Evolutionary conservation across 1,284 basidiomycete genomes (phyloP), one percentile per base, ranked within the genome.

Genomic region (Cutaneotrichosporon spelunceum): DNA sequence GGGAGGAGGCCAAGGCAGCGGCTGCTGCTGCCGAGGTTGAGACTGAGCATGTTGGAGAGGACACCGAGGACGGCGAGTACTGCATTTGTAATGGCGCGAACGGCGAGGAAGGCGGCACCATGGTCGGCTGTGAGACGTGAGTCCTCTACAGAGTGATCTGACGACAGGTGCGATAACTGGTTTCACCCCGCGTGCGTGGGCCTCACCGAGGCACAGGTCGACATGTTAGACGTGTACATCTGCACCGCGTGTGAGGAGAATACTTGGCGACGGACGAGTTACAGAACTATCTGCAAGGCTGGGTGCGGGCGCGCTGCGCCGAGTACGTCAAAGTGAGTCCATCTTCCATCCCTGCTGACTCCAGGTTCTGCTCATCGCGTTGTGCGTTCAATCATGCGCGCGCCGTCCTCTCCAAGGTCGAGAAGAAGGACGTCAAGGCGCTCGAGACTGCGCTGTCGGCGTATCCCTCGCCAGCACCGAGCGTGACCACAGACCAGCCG

Each of bases 81-180:
- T 78, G 77, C 49, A 61, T 77, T 42, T 79, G 77, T 62, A 63
- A 69, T 26, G 75, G 71, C 53, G 58, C 66, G 19, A 72, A 71
- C 53, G 61, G 75, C 23, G 71, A 73, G 23, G 74, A 78, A 24
- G 72, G 73, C n/a, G 74, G 73, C 10, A 64, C 63, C 0, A 75
- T 75, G 71, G 62, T 79, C 1, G 76, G 71, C 7, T 79, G 77
- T 56, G 77, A 79, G 45, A 61, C 59, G 70, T 76, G 56, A 56
- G 70, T 66, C 7, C 13, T 23, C 16, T 3, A 23, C 16, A 23
- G 4, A n/a, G n/a, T n/a, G 24, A n/a, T 26, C 49, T 45, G 39
- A 58, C 57, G 16, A 1, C 50, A 75, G 74, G 30, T 79, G 78
- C 60, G 72, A 77, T 47, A 69, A 73, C 54, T 79, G 78, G 78